A percentile compares a stretch with the other conserved stretches of the same genome.
Evolutionary conservation across 163 green algal species (phyloP).

Genomic region (Scenedesmus sp.): DNA sequence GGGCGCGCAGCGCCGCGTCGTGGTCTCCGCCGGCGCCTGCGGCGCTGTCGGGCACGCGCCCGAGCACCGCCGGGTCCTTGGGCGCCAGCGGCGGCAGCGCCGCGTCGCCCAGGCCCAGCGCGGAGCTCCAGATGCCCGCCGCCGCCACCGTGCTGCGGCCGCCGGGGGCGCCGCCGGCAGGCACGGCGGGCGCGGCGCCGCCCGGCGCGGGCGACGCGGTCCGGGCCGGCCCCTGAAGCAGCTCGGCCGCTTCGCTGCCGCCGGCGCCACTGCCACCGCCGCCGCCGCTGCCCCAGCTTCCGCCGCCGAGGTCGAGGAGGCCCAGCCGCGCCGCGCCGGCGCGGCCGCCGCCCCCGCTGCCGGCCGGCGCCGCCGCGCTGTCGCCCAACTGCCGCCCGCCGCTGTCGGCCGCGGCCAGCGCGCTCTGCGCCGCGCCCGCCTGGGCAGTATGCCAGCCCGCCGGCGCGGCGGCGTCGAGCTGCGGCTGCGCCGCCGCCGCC

Average conservation of each 20-base stretch:
- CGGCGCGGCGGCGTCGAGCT: not conserved
- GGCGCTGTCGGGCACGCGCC: conserved; percentile 5
- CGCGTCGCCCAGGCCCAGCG: conserved; percentile 8
- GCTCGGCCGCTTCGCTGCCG: not conserved
- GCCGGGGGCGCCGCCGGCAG: no score
- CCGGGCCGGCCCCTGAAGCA: not conserved
- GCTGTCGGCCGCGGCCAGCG: not conserved
- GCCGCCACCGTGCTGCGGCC: not conserved
- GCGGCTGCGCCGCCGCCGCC: no score
- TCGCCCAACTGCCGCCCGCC: not conserved
- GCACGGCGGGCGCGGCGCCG: no score
- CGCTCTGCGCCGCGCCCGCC: no score
- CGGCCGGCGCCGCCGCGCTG: not conserved
- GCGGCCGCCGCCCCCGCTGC: not conserved
- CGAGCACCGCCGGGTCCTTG: not conserved
- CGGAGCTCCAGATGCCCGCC: conserved; percentile 11
- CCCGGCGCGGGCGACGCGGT: no score
- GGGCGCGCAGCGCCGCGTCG: no score
- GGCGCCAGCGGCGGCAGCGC: not conserved
- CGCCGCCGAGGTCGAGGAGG: conserved; percentile 51
- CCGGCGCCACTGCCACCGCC: not conserved
- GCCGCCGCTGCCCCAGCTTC: conserved; percentile 40
- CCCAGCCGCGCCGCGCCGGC: conserved; percentile 29
- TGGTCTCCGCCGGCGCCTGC: not conserved
- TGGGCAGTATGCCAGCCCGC: not conserved